Evolutionary conservation across 1,139 yeast genomes (phyloP), one percentile per base, ranked within the genome.

Genomic region (Blastobotrys aristatus): DNA sequence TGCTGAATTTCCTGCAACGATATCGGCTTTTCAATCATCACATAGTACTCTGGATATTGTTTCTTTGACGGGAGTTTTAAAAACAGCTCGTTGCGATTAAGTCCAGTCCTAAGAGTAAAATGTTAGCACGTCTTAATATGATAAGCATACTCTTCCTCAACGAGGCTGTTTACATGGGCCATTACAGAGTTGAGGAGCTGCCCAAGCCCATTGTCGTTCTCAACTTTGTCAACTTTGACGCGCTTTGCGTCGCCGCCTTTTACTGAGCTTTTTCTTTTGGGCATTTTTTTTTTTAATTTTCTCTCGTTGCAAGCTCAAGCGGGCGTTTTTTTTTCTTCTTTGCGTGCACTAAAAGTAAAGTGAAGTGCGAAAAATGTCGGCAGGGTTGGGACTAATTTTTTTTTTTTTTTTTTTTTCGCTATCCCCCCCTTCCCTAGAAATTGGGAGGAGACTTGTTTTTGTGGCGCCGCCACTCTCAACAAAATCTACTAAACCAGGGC

Each of bases 11-110:
- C 95, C 42, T 76, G 66, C 11, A 86, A 63, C 1, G 92, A 80
- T 8, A 85, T 76, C 2, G 95, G 95, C n/a, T 69, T 62, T 22
- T 66, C 65, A 31, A 86, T 79, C 50, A 80, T 71, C 44, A 78
- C 74, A 62, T 82, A 87, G 65, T 89, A 89, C 58, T 86, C 95
- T 0, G 96, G 94, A 56, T 84, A 87, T 31, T 76, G 65, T 58
- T 84, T 83, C 60, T 79, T 83, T 32, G 84, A 74, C 2, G 96
- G 96, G 36, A 87, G 69, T 57, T 80, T 79, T 49, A 79, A 63
- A 59, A 85, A 85, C 46, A 84, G 79, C 16, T 72, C 72, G 17
- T 75, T 73, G 30, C 79, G 40, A 20, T 38, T 35, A 18, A 59
- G 53, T 8, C 57, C 57, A 17, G 48, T 50, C 21, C 17, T 6